phyloP scores from a whole-genome alignment of 140 eudicot genomes.

The Stevia rebaudiana region DNA sequence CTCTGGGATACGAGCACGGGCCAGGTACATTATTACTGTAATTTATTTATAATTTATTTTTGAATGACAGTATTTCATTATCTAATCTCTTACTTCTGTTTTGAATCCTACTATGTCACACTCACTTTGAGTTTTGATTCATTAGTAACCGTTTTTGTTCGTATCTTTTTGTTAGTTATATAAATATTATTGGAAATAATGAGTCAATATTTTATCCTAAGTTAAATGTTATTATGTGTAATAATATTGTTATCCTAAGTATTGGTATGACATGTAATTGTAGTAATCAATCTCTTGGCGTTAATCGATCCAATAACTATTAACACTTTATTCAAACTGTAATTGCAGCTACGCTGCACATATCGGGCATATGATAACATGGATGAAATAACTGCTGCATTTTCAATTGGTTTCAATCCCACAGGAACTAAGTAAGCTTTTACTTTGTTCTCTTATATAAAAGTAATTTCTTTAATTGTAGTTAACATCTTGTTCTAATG shows the following conservation, averaged over 20 bases:
- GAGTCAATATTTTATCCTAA: too few relatives aligned
- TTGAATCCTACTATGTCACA: not conserved
- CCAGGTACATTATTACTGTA: constrained; percentile 44
- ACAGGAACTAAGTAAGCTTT: constrained; percentile 68
- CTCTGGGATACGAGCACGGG: constrained; percentile 92
- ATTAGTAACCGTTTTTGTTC: not conserved
- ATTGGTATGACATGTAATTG: too few relatives aligned
- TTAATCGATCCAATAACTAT: too few relatives aligned
- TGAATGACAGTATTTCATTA: too few relatives aligned
- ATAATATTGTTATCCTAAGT: too few relatives aligned
- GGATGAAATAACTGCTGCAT: constrained; percentile 98
- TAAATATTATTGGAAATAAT: too few relatives aligned
- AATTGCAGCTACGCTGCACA: constrained; percentile 86
- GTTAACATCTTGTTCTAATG: constrained; percentile 7
- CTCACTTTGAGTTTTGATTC: not conserved
- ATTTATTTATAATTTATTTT: not conserved
- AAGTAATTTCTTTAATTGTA: not conserved
- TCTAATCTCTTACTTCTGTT: too few relatives aligned
- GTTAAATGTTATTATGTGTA: too few relatives aligned
- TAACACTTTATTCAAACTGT: constrained; percentile 8
- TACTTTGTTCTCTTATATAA: too few relatives aligned
- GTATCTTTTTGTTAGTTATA: too few relatives aligned
- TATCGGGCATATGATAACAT: constrained; percentile 93
- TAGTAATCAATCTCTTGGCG: too few relatives aligned
- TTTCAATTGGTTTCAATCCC: constrained; percentile 79